Conservation (phyloP, 768 basidiomycete species). For the Glaciozyma antarctica region DNA sequence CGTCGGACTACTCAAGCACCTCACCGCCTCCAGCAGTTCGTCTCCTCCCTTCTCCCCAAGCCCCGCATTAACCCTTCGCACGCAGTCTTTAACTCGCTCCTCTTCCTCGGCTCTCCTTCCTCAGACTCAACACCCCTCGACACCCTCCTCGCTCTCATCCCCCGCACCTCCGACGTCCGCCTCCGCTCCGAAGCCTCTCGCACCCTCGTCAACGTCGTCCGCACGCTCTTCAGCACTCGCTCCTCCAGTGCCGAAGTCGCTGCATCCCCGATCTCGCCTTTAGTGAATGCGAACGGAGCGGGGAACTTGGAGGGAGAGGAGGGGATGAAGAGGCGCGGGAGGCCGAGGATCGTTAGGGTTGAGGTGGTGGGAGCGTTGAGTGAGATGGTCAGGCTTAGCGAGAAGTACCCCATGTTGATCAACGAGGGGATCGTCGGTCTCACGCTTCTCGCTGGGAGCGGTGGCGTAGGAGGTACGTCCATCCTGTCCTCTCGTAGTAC, state of each 20-base stretch:
- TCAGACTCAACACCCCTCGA: conserved; percentile 44
- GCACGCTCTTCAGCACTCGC: conserved; percentile 13
- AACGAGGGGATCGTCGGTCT: conserved; percentile 82
- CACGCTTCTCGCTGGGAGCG: conserved; percentile 57
- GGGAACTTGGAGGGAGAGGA: conserved; percentile 35
- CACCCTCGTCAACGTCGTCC: conserved; percentile 60
- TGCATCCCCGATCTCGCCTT: background rate
- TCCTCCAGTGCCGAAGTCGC: conserved; percentile 1
- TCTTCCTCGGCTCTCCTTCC: conserved; percentile 45
- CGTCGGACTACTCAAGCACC: conserved; percentile 78
- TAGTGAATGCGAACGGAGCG: background rate
- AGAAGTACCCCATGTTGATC: conserved; percentile 70
- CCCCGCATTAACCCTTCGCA: background rate
- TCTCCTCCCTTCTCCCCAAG: conserved; percentile 1
- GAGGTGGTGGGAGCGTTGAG: conserved; percentile 56
- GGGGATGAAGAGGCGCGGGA: conserved; percentile 41
- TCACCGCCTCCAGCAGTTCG: conserved; percentile 62
- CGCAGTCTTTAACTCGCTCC: conserved; percentile 42
- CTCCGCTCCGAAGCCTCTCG: conserved; percentile 84
- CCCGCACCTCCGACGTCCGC: conserved; percentile 68
- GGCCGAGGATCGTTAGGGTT: conserved; percentile 43
- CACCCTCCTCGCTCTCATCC: conserved; percentile 63
- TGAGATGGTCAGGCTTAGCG: conserved; percentile 63
- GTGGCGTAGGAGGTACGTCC: conserved; percentile 49
- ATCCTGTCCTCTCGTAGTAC: background rate